phyloP scores from a whole-genome alignment of 2,329 filamentous ascomycete species.

The Aspergillus hiratsukae region DNA sequence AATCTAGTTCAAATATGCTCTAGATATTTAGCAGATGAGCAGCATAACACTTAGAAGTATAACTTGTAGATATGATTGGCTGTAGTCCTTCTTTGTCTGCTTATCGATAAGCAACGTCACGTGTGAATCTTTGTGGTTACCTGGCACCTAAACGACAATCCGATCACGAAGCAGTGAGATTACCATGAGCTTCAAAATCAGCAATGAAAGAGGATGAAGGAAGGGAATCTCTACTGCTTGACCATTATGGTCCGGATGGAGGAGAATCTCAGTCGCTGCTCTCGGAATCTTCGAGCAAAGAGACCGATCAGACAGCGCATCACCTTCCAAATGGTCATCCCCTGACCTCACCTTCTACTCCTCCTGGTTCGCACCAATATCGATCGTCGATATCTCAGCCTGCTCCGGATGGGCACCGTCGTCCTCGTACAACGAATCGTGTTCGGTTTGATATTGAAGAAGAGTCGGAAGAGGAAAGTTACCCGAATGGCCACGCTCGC shows the following conservation, averaged over 20 bases:
- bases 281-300: slow-evolving; percentile 24
- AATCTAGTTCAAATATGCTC: not conserved
- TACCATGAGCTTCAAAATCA: slow-evolving; percentile 24
- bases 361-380: slow-evolving; percentile 21
- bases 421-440: slow-evolving; percentile 60
- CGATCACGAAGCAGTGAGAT: slow-evolving; percentile 8
- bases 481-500: slow-evolving; percentile 28
- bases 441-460: slow-evolving; percentile 66
- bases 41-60: not conserved
- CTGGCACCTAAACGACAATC: slow-evolving; percentile 23
- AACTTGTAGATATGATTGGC: not conserved
- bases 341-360: slow-evolving; percentile 14
- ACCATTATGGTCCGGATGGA: slow-evolving; percentile 23
- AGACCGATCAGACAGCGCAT: slow-evolving; percentile 25
- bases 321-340: slow-evolving; percentile 18
- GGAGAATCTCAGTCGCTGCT: slow-evolving; percentile 33
- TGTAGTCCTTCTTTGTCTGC: not conserved
- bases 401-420: slow-evolving; percentile 36
- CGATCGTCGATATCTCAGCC: slow-evolving; percentile 42
- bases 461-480: slow-evolving; percentile 24
- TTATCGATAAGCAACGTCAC: slow-evolving; percentile 23
- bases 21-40: not conserved
- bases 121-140: slow-evolving; percentile 12
- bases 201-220: slow-evolving; percentile 41
- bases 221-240: slow-evolving; percentile 29